Conservation (phyloP, 768 basidiomycete species). For the Auriscalpium vulgare region DNA sequence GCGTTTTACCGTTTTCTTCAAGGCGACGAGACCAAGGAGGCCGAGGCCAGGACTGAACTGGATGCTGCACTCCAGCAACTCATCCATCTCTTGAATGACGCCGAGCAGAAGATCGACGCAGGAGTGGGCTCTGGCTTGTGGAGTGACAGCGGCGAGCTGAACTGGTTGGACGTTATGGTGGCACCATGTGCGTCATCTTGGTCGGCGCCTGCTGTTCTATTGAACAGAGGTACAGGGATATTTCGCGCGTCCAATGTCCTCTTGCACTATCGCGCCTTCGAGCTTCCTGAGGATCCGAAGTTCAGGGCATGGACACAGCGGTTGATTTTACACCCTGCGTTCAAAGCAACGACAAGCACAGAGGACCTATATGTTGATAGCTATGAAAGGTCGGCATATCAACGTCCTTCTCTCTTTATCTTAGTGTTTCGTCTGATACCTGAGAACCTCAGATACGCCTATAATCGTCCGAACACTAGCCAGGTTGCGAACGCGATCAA, state of each 20-base stretch:
- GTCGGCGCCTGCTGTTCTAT: background rate
- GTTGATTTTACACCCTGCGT: slow-evolving; percentile 51
- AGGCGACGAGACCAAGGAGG: slow-evolving; percentile 46
- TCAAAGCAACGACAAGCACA: slow-evolving; percentile 62
- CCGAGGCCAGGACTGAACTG: slow-evolving; percentile 46
- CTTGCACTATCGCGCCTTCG: slow-evolving; percentile 61
- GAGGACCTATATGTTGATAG: slow-evolving; percentile 61
- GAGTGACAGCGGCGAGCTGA: slow-evolving; percentile 47
- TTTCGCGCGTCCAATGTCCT: slow-evolving; percentile 58
- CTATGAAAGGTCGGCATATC: slow-evolving; percentile 51
- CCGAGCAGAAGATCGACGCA: slow-evolving; percentile 31
- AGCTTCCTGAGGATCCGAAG: slow-evolving; percentile 39
- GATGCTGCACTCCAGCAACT: slow-evolving; percentile 42
- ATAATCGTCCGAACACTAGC: slow-evolving; percentile 71
- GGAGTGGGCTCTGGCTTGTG: slow-evolving; percentile 48
- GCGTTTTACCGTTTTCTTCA: slow-evolving; percentile 72
- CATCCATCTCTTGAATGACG: slow-evolving; percentile 46
- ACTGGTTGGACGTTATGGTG: slow-evolving; percentile 59
- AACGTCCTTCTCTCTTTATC: background rate
- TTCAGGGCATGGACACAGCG: slow-evolving; percentile 46
- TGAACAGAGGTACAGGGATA: slow-evolving; percentile 40
- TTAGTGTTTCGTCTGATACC: background rate
- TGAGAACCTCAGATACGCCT: slow-evolving; percentile 50
- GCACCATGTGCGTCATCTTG: slow-evolving; percentile 50
- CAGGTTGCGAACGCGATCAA: slow-evolving; percentile 74